These are phyloP conservation scores for Comarum palustre DNA, from an alignment of 306 rosid genomes.

Conservation along the genomic window DNA sequence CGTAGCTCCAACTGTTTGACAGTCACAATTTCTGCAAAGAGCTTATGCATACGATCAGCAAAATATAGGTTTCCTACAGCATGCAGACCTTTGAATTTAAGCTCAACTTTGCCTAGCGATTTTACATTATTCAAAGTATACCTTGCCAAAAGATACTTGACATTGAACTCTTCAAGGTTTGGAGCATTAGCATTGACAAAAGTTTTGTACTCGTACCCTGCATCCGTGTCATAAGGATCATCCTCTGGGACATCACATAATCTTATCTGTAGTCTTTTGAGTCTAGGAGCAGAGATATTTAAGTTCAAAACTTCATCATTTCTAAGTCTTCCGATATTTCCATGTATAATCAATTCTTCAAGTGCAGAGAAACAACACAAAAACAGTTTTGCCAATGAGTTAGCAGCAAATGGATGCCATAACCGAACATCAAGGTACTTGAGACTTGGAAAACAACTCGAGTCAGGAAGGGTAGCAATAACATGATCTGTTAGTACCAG, in stretches of 20 bases:
- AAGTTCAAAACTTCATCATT: not conserved
- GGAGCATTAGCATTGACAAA: slow-evolving; percentile 2
- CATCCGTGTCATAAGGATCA: not conserved
- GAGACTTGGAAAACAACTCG: not conserved
- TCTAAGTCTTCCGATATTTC: not conserved
- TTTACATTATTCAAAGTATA: not conserved
- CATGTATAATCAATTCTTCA: not conserved
- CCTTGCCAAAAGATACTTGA: not conserved
- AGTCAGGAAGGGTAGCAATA: not conserved
- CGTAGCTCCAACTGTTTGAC: not conserved
- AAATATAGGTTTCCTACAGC: not conserved
- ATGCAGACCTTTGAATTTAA: not conserved
- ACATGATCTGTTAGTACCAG: not conserved
- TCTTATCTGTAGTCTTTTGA: not conserved
- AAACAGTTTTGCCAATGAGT: not conserved
- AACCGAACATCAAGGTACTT: not conserved
- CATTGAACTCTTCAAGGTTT: not conserved
- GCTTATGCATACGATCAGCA: slow-evolving; percentile 4
- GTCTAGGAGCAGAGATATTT: not conserved
- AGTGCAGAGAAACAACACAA: not conserved
- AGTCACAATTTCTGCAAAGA: not conserved
- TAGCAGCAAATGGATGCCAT: not conserved
- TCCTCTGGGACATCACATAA: not conserved
- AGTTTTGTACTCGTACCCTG: not conserved
- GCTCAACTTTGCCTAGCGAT: not conserved